phyloP scores from a whole-genome alignment of 306 rosid genomes.

The Citrullus amarus region DNA sequence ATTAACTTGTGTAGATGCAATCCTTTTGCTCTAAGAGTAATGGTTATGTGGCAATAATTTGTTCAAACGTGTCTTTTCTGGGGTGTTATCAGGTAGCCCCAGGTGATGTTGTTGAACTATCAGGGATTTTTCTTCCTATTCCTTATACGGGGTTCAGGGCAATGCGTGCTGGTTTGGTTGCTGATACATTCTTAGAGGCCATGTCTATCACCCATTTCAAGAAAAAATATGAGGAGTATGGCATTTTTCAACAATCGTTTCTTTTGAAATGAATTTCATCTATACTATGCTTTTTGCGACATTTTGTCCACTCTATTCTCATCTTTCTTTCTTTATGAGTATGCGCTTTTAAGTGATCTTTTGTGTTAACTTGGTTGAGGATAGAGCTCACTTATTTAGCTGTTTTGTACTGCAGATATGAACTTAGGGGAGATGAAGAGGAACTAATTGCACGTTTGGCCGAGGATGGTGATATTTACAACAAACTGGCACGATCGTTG shows the following conservation, averaged over 20 bases:
- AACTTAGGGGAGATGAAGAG: conserved; percentile 80
- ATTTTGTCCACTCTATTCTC: neutral
- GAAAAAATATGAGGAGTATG: conserved; percentile 98
- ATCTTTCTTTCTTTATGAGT: neutral
- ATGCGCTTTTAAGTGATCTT: neutral
- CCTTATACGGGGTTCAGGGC: conserved; percentile 89
- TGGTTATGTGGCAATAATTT: neutral
- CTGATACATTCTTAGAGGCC: conserved; percentile 94
- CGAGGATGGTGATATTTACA: conserved; percentile 85
- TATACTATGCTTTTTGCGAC: neutral
- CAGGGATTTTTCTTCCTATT: conserved; percentile 96
- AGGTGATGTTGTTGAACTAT: conserved; percentile 85
- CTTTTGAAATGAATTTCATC: neutral
- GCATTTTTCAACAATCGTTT: conserved; percentile 5
- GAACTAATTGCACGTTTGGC: conserved; percentile 60
- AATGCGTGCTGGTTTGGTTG: conserved; percentile 96
- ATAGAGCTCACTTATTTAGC: neutral
- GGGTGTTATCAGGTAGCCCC: conserved; percentile 67
- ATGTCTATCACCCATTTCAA: conserved; percentile 89
- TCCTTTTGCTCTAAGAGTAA: neutral
- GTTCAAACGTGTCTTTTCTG: neutral
- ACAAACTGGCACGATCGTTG: conserved; percentile 68
- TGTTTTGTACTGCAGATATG: conserved; percentile 45
- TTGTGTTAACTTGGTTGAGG: neutral
- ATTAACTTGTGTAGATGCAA: neutral